Evolutionary conservation across 176 grass and related monocot genomes (phyloP), one percentile per base, ranked within the genome.

Genomic region (Rhynchospora tenuis): DNA sequence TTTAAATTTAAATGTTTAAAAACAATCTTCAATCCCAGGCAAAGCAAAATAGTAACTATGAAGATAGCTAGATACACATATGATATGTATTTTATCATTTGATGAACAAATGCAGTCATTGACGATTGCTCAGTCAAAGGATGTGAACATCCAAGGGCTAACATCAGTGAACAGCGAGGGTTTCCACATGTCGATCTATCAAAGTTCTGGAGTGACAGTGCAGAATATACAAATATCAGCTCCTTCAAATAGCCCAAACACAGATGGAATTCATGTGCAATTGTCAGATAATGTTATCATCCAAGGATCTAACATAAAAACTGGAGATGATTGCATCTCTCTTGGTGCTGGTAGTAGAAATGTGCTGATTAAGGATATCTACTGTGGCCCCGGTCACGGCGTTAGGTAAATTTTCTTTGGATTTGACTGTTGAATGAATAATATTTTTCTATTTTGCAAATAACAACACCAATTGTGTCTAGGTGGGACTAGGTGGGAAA

Each of bases 241-340:
- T 22, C 89, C 92, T 22, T 87, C 54, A 0, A 80, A 90, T 55
- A 94, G 92, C 86, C 92, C 90, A 22, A 91, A 94, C 86, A 94
- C 92, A 22, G 92, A 94, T 29, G 90, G 92, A 83, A 86, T 94
- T 82, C 86, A 88, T 54, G 48, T 91, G 14, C 86, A 88, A 84
- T 85, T 90, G 22, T 94, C 90, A 28, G 86, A 60, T 26, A 10
- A 11, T 78, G 81, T 94, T 26, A 61, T 14, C 24, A 64, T 94
- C 84, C 64, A 75, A 22, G 9, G 47, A 64, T 29, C 81, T 6
- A 67, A 70, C 4, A 60, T 94, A 17, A 15, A 44, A 64, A 94
- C 92, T 45, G 92, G 92, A 47, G 90, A 94, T 64, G 92, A 94
- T 82, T 92, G 92, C 80, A 76, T 94, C 81, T 88, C 92, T 59